phyloP scores from a whole-genome alignment of 257 asterid species.

The Solanum sparsipilum region DNA sequence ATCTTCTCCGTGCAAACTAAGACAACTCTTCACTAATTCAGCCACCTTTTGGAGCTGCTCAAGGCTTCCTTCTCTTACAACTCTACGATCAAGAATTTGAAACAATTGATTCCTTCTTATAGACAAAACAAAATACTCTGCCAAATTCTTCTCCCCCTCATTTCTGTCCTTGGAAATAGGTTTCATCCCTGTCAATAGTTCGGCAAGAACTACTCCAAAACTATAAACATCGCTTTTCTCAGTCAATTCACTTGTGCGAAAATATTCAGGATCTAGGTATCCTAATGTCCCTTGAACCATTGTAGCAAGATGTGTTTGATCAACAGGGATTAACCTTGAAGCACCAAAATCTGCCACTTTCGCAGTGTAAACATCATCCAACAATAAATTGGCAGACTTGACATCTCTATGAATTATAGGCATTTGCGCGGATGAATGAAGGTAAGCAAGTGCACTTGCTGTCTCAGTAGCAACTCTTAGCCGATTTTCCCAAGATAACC shows the following conservation, averaged over 20 bases:
- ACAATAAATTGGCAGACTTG: slow-evolving; percentile 59
- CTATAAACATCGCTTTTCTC: slow-evolving; percentile 79
- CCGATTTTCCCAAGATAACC: slow-evolving; percentile 61
- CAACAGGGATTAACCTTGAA: slow-evolving; percentile 48
- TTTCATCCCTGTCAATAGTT: slow-evolving; percentile 55
- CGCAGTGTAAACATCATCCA: slow-evolving; percentile 45
- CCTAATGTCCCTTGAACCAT: slow-evolving; percentile 77
- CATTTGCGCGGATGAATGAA: slow-evolving; percentile 54
- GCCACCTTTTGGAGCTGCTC: slow-evolving; percentile 50
- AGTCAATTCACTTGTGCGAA: slow-evolving; percentile 52
- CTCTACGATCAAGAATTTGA: slow-evolving; percentile 44
- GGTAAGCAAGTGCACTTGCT: slow-evolving; percentile 57
- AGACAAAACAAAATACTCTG: slow-evolving; percentile 28
- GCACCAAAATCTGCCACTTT: slow-evolving; percentile 83
- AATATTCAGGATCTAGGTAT: slow-evolving; percentile 70
- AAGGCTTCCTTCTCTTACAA: slow-evolving; percentile 44
- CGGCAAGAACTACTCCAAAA: slow-evolving; percentile 62
- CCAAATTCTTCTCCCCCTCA: slow-evolving; percentile 36
- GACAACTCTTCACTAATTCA: slow-evolving; percentile 40
- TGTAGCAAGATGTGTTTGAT: slow-evolving; percentile 59
- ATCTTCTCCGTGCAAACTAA: slow-evolving; percentile 34
- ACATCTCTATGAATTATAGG: slow-evolving; percentile 76
- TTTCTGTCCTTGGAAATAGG: slow-evolving; percentile 39
- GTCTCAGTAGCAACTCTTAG: slow-evolving; percentile 58
- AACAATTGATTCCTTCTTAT: slow-evolving; percentile 38